These are phyloP conservation scores for Quercus phellos DNA, from an alignment of 331 rosid species.

Conservation along the genomic window DNA sequence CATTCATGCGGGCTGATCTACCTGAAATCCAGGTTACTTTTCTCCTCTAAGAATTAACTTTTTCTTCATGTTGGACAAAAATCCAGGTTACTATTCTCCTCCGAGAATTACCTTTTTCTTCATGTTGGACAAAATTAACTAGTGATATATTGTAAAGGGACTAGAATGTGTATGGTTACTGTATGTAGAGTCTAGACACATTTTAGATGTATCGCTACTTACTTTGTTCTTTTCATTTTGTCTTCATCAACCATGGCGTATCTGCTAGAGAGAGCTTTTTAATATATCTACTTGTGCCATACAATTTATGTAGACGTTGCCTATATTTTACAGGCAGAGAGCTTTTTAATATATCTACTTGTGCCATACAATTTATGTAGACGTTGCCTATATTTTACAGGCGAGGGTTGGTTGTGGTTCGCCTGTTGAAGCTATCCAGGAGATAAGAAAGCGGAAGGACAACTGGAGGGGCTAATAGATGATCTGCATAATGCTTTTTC, in stretches of 20 bases:
- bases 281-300: neutral
- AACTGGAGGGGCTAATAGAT: conserved; percentile 59
- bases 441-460: conserved; percentile 66
- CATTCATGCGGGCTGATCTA: conserved; percentile 77
- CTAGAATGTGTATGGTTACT: neutral
- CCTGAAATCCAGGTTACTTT: conserved; percentile 64
- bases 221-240: neutral
- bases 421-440: conserved; percentile 60
- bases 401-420: conserved; percentile 51
- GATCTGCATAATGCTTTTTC: neutral
- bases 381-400: conserved; percentile 29
- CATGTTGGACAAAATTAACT: neutral
- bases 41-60: neutral
- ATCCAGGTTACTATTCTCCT: conserved; percentile 52
- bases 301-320: neutral
- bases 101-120: neutral
- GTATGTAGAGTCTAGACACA: neutral
- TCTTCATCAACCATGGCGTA: neutral
- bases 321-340: conserved; percentile 36
- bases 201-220: conserved; percentile 5
- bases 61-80: neutral
- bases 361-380: neutral
- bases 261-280: neutral
- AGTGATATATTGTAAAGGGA: neutral
- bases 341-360: neutral